These are phyloP conservation scores for Russula earlei DNA, from an alignment of 768 basidiomycete genomes.

Conservation along the genomic window DNA sequence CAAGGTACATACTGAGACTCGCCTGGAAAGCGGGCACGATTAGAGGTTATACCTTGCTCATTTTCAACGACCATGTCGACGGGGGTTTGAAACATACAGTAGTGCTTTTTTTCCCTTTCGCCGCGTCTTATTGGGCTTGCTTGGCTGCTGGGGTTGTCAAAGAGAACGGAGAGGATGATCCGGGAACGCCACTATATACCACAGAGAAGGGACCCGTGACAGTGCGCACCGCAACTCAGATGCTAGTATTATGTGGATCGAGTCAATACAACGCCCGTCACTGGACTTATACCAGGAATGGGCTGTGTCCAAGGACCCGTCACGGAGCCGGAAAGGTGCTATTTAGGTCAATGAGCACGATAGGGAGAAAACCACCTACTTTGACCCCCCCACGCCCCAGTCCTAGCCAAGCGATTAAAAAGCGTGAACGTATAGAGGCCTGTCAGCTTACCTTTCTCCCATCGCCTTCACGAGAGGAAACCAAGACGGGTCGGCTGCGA, in stretches of 20 bases:
- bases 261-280: background rate
- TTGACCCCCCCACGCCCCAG: no score
- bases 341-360: background rate
- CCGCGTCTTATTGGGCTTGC: background rate
- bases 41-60: background rate
- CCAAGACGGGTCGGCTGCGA: no score
- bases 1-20: no score
- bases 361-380: background rate
- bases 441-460: background rate
- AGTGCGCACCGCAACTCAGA: background rate
- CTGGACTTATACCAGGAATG: background rate
- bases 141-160: background rate
- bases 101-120: background rate
- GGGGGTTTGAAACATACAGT: background rate
- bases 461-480: no score
- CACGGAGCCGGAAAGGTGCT: background rate
- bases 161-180: no score
- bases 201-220: background rate
- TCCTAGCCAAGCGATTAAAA: background rate
- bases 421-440: background rate
- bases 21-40: background rate
- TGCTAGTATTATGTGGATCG: background rate
- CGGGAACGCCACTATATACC: background rate
- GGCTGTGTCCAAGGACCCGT: background rate
- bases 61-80: background rate